Evolutionary conservation across 352 stramenopile genomes (phyloP), one percentile per base, ranked within the genome.

Genomic region (Globisporangium canariense): DNA sequence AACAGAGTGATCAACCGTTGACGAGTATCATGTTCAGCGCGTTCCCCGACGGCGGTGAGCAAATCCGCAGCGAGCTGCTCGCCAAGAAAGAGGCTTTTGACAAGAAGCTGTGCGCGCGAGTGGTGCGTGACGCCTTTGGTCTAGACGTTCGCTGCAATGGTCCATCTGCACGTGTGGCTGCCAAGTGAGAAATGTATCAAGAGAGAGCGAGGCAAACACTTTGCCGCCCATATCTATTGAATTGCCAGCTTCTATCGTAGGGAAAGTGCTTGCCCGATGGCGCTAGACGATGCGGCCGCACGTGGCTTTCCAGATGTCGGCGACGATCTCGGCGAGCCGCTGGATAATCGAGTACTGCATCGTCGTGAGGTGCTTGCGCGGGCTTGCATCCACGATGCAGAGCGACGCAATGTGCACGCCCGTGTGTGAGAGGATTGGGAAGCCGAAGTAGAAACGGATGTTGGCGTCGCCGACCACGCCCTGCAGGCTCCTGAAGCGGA

Each of bases 281-380:
- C 34, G 38, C 18, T 58, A 50, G 6, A 62, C 11, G 28, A 34
- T 34, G 10, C 3, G 14, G 8, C 20, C 16, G 36, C 47, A 36
- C n/a, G 59, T 49, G 13, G 58, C 55, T 40, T 63, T 53, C 62
- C 62, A 68, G 28, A 68, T 68, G 20, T 18, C 25, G 4, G 46
- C 16, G 54, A 64, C 7, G 3, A 78, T 77, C 40, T 76, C 62
- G 6, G 75, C 43, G 16, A 88, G 60, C 52, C 69, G 71, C 65
- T 83, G 79, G 53, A 84, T 28, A 53, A 84, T 70, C 20, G 71
- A 73, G 66, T 88, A 88, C 66, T 88, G 79, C 75, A 81, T 86
- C 1, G 79, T 86, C 34, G 77, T 86, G 55, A 88, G 68, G 13
- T 62, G 75, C n/a, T 80, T 82, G 22, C 63, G 61, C 1, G 77